These are phyloP conservation scores for Exophiala aquamarina DNA, from an alignment of 2,329 filamentous ascomycete species.

Conservation along the genomic window DNA sequence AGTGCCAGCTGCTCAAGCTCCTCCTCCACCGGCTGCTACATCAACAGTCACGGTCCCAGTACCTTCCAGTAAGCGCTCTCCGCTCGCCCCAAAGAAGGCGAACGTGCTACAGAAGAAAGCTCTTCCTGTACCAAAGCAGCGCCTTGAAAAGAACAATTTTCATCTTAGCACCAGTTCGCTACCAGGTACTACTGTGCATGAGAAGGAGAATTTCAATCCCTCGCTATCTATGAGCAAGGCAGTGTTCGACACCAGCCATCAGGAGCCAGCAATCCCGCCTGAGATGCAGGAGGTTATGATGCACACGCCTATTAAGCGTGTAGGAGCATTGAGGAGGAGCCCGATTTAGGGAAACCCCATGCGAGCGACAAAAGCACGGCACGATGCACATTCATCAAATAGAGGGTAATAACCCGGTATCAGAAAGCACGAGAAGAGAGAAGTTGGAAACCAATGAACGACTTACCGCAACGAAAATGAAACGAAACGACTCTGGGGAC, in stretches of 20 bases:
- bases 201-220: slow-evolving; percentile 26
- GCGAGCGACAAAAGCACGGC: neutral
- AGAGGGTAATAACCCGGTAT: too few relatives aligned
- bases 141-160: slow-evolving; percentile 15
- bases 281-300: slow-evolving; percentile 29
- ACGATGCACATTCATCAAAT: too few relatives aligned
- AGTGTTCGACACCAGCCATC: neutral
- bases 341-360: slow-evolving; percentile 20
- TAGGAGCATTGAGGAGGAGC: slow-evolving; percentile 28
- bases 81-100: slow-evolving; percentile 24
- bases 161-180: neutral
- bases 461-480: neutral
- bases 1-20: neutral
- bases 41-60: slow-evolving; percentile 2
- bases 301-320: slow-evolving; percentile 27
- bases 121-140: slow-evolving; percentile 26
- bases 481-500: neutral
- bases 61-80: slow-evolving; percentile 18
- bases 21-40: neutral
- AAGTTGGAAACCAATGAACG: too few relatives aligned
- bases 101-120: slow-evolving; percentile 25
- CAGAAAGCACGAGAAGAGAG: too few relatives aligned
- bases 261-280: slow-evolving; percentile 24
- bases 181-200: neutral
- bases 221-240: slow-evolving; percentile 10